A percentile compares a stretch with the other conserved stretches of the same genome.
Conservation (phyloP, 2,329 filamentous ascomycete genomes). For the Verticillium isaacii region DNA sequence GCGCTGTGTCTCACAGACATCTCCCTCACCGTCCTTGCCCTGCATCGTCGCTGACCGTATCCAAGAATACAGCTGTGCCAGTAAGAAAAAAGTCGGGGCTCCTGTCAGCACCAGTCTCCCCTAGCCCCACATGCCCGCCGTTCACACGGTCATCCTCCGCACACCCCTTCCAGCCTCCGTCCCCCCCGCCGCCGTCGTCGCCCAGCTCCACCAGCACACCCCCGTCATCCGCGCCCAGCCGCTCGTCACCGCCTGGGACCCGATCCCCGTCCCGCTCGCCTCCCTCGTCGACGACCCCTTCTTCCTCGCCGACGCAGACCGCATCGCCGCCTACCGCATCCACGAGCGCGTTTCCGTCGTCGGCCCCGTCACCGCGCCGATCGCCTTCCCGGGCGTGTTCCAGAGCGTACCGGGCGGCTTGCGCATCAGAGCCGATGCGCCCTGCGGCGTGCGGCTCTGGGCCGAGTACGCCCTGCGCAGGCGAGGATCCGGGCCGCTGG, state of each 20-base stretch:
- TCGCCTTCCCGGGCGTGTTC: conserved; percentile 37
- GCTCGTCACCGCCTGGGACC: conserved; percentile 28
- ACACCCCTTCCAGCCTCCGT: conserved; percentile 35
- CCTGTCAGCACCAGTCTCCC: conserved; percentile 13
- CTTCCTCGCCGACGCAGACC: conserved; percentile 27
- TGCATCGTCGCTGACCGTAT: background rate
- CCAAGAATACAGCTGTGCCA: conserved; percentile 19
- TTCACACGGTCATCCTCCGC: conserved; percentile 29
- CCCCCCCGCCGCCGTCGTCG: conserved; percentile 30
- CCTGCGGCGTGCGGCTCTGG: conserved; percentile 37
- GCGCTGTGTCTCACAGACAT: background rate
- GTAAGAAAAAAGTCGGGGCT: background rate
- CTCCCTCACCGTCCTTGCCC: background rate
- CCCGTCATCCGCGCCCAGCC: conserved; percentile 37
- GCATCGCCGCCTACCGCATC: conserved; percentile 26
- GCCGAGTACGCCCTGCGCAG: conserved; percentile 25
- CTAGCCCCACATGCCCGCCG: conserved; percentile 11
- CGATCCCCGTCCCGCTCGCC: conserved; percentile 24
- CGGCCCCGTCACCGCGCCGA: conserved; percentile 32
- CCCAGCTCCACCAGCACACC: conserved; percentile 31
- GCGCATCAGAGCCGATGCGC: conserved; percentile 36
- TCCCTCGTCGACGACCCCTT: conserved; percentile 34
- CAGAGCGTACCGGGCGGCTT: conserved; percentile 35
- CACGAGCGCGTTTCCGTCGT: conserved; percentile 28
- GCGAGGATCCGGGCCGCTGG: conserved; percentile 5